A percentile compares a stretch with the other conserved stretches of the same genome.
Evolutionary conservation across 176 grass and related monocot genomes (phyloP).

Genomic region (Oropetium thomaeum): DNA sequence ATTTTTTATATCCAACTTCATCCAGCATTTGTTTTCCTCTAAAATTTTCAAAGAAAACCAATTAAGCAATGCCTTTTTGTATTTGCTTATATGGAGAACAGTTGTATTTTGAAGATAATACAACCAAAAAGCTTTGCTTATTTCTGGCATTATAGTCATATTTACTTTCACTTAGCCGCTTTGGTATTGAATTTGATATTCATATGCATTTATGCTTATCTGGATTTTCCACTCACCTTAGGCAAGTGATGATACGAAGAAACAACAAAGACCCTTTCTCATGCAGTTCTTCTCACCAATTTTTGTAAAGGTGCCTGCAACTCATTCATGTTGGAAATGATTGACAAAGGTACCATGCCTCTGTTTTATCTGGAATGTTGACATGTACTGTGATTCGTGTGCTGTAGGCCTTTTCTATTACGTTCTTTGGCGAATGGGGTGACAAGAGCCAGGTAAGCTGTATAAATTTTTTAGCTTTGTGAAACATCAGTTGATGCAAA

Average conservation of each 20-base stretch:
- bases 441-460: conserved; percentile 93
- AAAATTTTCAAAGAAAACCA: background rate
- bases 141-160: background rate
- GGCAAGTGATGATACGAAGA: conserved; percentile 83
- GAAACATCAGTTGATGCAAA: conserved; percentile 6
- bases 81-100: background rate
- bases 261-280: conserved; percentile 73
- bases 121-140: background rate
- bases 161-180: background rate
- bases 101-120: background rate
- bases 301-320: conserved; percentile 77
- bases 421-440: conserved; percentile 99
- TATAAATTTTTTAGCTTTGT: conserved; percentile 4
- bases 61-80: background rate
- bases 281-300: conserved; percentile 94
- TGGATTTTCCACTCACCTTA: conserved; percentile 27
- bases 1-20: background rate
- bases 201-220: conserved; percentile 6
- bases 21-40: background rate
- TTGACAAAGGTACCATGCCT: background rate
- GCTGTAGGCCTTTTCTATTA: conserved; percentile 93
- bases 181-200: background rate
- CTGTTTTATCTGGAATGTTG: conserved; percentile 16
- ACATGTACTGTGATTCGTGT: conserved; percentile 20
- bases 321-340: conserved; percentile 16